A percentile compares a stretch with the other conserved stretches of the same genome.
Conservation (phyloP, 305 asterid genomes). For the Solanum chacoense region DNA sequence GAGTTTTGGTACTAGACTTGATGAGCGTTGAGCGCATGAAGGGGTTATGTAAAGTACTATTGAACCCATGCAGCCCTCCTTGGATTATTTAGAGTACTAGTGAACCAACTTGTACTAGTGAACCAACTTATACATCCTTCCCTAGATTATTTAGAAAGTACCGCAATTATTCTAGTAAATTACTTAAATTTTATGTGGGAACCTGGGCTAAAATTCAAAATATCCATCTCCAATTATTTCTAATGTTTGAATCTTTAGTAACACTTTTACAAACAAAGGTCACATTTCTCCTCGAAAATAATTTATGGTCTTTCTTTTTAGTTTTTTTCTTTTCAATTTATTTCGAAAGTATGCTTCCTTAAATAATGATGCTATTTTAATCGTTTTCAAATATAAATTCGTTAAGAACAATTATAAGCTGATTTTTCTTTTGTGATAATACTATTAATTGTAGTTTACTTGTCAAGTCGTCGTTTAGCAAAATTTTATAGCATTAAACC, state of each 20-base stretch:
- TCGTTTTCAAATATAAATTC: too few species aligned
- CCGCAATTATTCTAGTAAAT: too few species aligned
- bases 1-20: neutral
- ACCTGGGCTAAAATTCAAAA: too few species aligned
- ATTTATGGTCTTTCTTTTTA: neutral
- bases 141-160: neutral
- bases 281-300: neutral
- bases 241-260: neutral
- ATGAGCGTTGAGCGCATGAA: neutral
- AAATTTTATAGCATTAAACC: neutral
- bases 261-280: neutral
- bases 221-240: neutral
- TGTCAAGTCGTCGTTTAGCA: neutral
- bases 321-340: too few species aligned
- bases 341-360: too few species aligned
- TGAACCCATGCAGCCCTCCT: neutral
- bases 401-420: too few species aligned
- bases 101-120: neutral
- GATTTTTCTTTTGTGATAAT: neutral
- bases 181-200: neutral
- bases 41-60: neutral
- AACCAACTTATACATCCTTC: neutral
- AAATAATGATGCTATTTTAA: too few species aligned
- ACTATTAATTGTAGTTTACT: neutral
- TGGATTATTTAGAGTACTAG: neutral